Conservation (phyloP, 75 land plant species). For the Sequoia sempervirens region DNA sequence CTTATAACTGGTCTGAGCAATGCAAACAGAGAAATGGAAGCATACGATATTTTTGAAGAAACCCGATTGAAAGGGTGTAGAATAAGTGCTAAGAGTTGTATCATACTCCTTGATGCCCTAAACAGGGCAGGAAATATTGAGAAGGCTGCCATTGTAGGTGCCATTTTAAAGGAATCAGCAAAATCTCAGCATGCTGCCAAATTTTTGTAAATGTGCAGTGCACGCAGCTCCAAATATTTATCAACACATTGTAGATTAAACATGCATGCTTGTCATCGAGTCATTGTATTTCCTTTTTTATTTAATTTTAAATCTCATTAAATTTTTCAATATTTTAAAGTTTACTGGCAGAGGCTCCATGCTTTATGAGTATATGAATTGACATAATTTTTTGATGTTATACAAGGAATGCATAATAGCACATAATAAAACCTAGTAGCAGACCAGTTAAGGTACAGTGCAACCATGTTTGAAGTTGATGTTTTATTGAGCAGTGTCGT, state of each 20-base stretch:
- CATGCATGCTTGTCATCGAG: not conserved
- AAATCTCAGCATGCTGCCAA: constrained; percentile 55
- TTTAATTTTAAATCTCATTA: not conserved
- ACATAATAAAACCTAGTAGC: not conserved
- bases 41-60: constrained; percentile 57
- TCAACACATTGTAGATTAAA: not conserved
- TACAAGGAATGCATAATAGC: not conserved
- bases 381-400: not conserved
- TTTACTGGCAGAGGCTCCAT: not conserved
- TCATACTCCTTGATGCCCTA: constrained; percentile 57
- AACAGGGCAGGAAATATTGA: constrained; percentile 59
- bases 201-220: constrained; percentile 11
- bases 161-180: constrained; percentile 60
- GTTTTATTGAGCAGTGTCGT: not conserved
- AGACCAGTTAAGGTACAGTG: not conserved
- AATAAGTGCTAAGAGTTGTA: constrained; percentile 44
- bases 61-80: constrained; percentile 45
- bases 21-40: constrained; percentile 44
- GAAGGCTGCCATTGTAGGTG: constrained; percentile 69
- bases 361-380: not conserved
- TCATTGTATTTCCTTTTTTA: not conserved
- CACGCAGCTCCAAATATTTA: not conserved
- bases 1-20: constrained; percentile 58
- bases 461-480: not conserved
- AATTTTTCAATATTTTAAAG: not conserved